Percentiles rank a stretch among this genome's conserved stretches.
phyloP scores from a whole-genome alignment of 805 yeast genomes.

The Clavispora santaluciae region DNA sequence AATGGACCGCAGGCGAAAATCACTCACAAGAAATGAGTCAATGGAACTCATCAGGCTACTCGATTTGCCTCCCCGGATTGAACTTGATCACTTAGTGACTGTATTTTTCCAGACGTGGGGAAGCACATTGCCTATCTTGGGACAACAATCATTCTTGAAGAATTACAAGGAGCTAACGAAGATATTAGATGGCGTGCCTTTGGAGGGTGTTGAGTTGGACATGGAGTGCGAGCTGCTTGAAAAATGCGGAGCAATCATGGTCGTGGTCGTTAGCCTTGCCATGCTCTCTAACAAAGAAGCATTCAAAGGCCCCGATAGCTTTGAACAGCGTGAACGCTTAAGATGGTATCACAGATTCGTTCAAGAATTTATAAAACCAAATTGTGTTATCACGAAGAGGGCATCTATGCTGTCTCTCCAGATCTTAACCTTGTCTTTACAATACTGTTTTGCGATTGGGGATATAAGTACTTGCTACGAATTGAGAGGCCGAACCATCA shows the following conservation, averaged over 20 bases:
- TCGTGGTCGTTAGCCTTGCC: constrained; percentile 46
- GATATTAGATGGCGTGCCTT: constrained; percentile 38
- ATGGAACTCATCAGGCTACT: constrained; percentile 36
- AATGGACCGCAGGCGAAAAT: constrained; percentile 23
- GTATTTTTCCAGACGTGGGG: constrained; percentile 79
- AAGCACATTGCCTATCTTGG: constrained; percentile 60
- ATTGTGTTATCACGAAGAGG: constrained; percentile 50
- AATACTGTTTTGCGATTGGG: constrained; percentile 69
- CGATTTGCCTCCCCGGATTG: constrained; percentile 43
- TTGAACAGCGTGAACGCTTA: constrained; percentile 14
- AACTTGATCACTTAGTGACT: constrained; percentile 63
- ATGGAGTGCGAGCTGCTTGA: constrained; percentile 35
- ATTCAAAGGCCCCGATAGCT: constrained; percentile 1
- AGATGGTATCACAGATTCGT: constrained; percentile 57
- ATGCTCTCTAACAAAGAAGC: constrained; percentile 35
- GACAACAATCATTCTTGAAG: constrained; percentile 60
- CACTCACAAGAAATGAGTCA: constrained; percentile 37
- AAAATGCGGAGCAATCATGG: constrained; percentile 52
- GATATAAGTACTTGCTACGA: constrained; percentile 72
- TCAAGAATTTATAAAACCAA: constrained; percentile 55
- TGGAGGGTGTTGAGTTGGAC: constrained; percentile 6
- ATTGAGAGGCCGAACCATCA: constrained; percentile 66
- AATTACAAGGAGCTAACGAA: constrained; percentile 48
- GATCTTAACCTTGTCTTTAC: constrained; percentile 60
- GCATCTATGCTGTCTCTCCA: constrained; percentile 70